Evolutionary conservation across 2,329 filamentous ascomycete species (phyloP), one percentile per base, ranked within the genome.

Genomic region (Talaromyces sp.): DNA sequence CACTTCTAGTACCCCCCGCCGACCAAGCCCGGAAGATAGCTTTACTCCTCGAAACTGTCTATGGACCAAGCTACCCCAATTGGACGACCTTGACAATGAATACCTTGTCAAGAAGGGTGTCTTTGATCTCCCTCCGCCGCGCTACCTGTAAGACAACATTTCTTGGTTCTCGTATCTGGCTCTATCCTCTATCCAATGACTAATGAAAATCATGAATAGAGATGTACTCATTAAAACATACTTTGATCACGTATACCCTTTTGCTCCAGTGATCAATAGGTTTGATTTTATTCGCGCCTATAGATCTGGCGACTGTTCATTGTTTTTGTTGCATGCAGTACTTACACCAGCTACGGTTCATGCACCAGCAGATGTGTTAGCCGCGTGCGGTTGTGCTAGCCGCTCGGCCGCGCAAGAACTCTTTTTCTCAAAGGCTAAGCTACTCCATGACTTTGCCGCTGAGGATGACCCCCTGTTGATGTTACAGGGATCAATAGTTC

Each of bases 101-200:
- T 49, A 32, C 22, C 46, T 49, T 32, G 27, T n/a, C 16, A 49
- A 49, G 22, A 49, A 49, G 14, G 46, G 46, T 24, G 36, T 49
- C 1, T 49, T 49, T 24, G 46, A 49, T 33, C 27, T 49, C n/a
- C 46, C 46, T 3, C 27, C 24, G 19, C 22, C 35, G 19, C 16
- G 7, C 16, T 17, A 41, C 5, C 16, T 49, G 46, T 49, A 10
- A 33, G 46, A 27, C 9, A 27, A 27, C 9, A 4, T 27, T 27
- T 27, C 24, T 9, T 27, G 4, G 5, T 9, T 9, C 24, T 27
- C 24, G 5, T 4, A 27, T 27, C 24, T 27, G 4, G 4, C 5
- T 27, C 24, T 27, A 5, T 27, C 5, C 5, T 9, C 9, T 4
- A 27, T 9, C 24, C 24, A 27, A 4, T 27, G 24, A 27, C 24